These are phyloP conservation scores for Fraxinus ornus DNA, from an alignment of 305 asterid species.

Conservation along the genomic window DNA sequence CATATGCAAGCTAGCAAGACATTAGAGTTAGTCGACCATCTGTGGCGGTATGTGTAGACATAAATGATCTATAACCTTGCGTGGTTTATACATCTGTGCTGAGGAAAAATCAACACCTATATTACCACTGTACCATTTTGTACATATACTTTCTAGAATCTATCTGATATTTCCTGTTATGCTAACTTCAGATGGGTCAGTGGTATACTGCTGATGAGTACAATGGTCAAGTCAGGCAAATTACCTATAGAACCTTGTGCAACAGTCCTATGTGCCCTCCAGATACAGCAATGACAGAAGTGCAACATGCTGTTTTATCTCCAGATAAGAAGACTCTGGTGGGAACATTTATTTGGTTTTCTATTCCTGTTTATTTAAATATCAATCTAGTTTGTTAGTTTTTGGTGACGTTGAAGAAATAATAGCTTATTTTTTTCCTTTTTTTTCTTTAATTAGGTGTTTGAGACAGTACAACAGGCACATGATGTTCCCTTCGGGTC, in stretches of 20 bases:
- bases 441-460: constrained; percentile 49
- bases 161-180: constrained; percentile 27
- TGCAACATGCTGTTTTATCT: constrained; percentile 66
- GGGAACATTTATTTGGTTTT: constrained; percentile 2
- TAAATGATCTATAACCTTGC: background rate
- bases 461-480: constrained; percentile 88
- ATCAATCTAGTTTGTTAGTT: background rate
- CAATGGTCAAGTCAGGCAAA: constrained; percentile 84
- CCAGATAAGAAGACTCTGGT: constrained; percentile 75
- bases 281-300: constrained; percentile 89
- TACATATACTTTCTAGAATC: constrained; percentile 6
- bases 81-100: constrained; percentile 6
- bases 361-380: background rate
- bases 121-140: background rate
- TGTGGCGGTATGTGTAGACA: background rate
- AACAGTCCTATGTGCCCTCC: constrained; percentile 95
- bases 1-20: constrained; percentile 3
- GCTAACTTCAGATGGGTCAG: constrained; percentile 60
- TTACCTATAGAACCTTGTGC: constrained; percentile 69
- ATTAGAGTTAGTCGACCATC: background rate
- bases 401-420: constrained; percentile 17
- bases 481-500: constrained; percentile 97
- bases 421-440: constrained; percentile 1
- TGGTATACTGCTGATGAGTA: constrained; percentile 76
- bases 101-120: background rate